Base-by-base conservation (phyloP, 148 eudicot species). In the Nepenthes mirabilis region DNA sequence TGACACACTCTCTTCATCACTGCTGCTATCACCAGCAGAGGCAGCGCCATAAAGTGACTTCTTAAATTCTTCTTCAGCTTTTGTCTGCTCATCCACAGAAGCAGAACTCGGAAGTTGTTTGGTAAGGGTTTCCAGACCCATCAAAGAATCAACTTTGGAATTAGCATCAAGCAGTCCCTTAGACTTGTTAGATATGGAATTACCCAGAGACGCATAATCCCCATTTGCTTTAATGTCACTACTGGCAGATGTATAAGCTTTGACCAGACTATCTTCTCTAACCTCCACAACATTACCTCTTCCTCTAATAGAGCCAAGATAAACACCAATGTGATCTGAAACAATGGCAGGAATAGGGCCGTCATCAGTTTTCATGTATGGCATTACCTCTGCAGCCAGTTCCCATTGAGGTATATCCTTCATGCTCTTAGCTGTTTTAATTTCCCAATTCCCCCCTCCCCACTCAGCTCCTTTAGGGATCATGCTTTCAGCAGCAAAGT, bases 371-470 rank as follows among this genome's bases (percentile, higher is more conserved):
- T 65, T 88, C 98, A 93, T 93, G 68, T 93, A 93, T 36, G 98
- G 98, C 83, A 75, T 93, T 64, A 93, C 98, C 81, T 93, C 95
- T 9, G 89, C 87, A 37, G 98, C 98, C 47, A 93, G 76, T 51
- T 80, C 98, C 98, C 98, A 93, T 64, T 83, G 91, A 66, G 95
- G 98, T 60, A 86, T 80, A 68, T 75, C 78, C 79, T 93, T 93
- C 72, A 87, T 55, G 69, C 72, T 87, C 61, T 79, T 77, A 40
- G 95, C 96, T 45, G 96, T 93, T 72, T 86, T 88, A 62, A 93
- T 88, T 67, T 93, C 98, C 96, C 98, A 93, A 68, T 93, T 88
- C 36, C 96, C 96, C 62, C 96, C 96, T 57, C 98, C 98, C 98
- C 98, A 93, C 74, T 93, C 98, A 36, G 91, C 79, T 51, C 98